Evolutionary conservation across 2,329 filamentous ascomycete species (phyloP).

Genomic region (Colletotrichum trifolii): DNA sequence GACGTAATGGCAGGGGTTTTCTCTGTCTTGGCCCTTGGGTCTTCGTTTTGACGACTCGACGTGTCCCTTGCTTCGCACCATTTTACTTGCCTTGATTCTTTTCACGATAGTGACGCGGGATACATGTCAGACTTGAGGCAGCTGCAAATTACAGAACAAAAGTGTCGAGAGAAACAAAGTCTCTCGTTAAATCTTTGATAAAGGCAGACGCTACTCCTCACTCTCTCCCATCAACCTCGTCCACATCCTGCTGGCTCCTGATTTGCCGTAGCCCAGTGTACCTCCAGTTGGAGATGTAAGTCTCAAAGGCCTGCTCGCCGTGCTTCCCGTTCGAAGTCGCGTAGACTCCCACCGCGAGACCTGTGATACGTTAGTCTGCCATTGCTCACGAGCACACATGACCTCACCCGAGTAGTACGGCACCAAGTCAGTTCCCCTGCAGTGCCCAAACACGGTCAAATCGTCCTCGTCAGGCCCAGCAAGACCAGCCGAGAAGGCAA

Average conservation of each 20-base stretch:
- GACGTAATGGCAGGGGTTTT: too few species aligned
- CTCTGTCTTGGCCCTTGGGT: too few species aligned
- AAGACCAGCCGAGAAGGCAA: constrained; percentile 27
- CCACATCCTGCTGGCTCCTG: constrained; percentile 23
- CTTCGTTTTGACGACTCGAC: too few species aligned
- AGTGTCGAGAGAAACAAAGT: too few species aligned
- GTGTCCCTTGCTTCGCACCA: too few species aligned
- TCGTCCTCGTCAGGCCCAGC: not conserved
- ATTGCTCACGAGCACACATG: not conserved
- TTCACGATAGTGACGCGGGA: too few species aligned
- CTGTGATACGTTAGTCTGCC: constrained; percentile 35
- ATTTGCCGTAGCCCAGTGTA: constrained; percentile 20
- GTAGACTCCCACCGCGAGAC: constrained; percentile 25
- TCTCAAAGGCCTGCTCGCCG: constrained; percentile 35
- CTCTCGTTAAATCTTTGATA: too few species aligned
- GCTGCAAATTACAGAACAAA: too few species aligned
- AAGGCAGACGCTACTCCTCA: too few species aligned
- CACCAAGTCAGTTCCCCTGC: constrained; percentile 32
- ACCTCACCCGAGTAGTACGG: constrained; percentile 37
- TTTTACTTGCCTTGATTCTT: too few species aligned
- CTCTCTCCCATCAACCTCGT: not conserved
- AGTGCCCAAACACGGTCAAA: constrained; percentile 31
- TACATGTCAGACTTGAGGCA: too few species aligned
- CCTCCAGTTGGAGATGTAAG: constrained; percentile 30
- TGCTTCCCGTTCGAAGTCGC: constrained; percentile 35